A percentile compares a stretch with the other conserved stretches of the same genome.
These are phyloP conservation scores for Gaeumannomyces tritici DNA, from an alignment of 2,329 filamentous ascomycete genomes.

Conservation along the genomic window DNA sequence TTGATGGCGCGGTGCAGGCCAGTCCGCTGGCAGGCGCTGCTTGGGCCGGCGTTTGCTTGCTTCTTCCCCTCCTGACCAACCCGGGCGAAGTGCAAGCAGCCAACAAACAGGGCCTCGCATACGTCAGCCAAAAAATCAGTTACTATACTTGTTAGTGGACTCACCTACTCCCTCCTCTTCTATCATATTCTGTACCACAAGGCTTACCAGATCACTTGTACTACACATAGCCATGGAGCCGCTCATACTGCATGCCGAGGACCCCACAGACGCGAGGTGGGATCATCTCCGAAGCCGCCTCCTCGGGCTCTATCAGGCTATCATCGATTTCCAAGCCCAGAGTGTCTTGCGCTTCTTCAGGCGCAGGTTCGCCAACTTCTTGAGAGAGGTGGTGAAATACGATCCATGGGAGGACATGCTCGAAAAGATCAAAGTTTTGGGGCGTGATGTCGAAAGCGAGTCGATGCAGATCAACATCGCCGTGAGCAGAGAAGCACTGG, in stretches of 20 bases:
- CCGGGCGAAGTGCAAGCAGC: neutral
- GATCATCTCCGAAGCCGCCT: neutral
- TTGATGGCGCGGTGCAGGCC: constrained; percentile 1
- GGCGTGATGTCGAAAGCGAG: neutral
- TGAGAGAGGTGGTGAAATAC: constrained; percentile 3
- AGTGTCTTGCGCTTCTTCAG: constrained; percentile 6
- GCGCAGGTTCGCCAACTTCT: constrained; percentile 2
- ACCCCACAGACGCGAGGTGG: neutral
- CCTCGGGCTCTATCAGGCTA: constrained; percentile 3
- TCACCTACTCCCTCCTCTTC: too few species aligned
- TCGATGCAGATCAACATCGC: neutral
- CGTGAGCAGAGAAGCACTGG: neutral
- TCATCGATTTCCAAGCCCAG: constrained; percentile 6
- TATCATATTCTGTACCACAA: too few species aligned
- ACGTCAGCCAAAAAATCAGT: constrained; percentile 5
- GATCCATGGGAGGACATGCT: constrained; percentile 3
- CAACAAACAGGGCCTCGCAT: constrained; percentile 5
- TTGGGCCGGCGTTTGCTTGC: constrained; percentile 3
- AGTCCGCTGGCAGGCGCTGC: neutral
- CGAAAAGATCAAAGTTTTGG: neutral
- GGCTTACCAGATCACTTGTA: too few species aligned
- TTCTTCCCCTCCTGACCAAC: constrained; percentile 5
- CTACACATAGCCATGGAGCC: constrained; percentile 3
- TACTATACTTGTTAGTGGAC: too few species aligned
- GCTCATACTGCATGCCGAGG: constrained; percentile 2